phyloP scores from a whole-genome alignment of 345 rosid genomes.

The Salix arbutifolia region DNA sequence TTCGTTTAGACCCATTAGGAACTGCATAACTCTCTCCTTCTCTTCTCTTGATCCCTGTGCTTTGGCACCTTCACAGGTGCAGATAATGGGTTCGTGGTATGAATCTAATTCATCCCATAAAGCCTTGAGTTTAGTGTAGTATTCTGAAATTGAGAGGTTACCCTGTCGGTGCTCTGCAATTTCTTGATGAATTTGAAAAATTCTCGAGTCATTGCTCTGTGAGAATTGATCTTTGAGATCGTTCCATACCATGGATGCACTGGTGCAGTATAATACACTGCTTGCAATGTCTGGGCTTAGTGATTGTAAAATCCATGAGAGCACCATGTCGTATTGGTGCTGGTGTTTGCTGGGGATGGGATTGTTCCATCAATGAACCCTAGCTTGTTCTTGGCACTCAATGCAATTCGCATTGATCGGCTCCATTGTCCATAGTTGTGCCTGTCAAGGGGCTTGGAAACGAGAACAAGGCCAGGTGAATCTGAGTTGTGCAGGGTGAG shows the following conservation, averaged over 20 bases:
- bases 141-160: background rate
- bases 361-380: background rate
- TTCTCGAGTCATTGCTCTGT: background rate
- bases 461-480: too few species aligned
- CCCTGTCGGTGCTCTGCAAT: background rate
- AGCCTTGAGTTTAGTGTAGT: conserved; percentile 11
- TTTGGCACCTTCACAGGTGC: background rate
- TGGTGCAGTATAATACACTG: background rate
- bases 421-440: too few species aligned
- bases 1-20: conserved; percentile 6
- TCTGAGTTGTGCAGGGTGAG: too few species aligned
- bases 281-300: background rate
- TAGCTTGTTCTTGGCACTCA: too few species aligned
- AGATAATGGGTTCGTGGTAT: background rate
- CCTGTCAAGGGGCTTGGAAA: too few species aligned
- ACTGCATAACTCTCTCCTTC: background rate
- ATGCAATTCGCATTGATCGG: too few species aligned
- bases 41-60: background rate
- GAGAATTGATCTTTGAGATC: conserved; percentile 1
- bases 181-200: conserved; percentile 1
- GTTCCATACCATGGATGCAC: background rate
- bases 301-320: background rate
- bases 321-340: conserved; percentile 11
- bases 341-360: background rate
- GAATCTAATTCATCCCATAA: background rate